Conservation (phyloP, 192 early-diverging fungal species). For the Coemansia sp. region DNA sequence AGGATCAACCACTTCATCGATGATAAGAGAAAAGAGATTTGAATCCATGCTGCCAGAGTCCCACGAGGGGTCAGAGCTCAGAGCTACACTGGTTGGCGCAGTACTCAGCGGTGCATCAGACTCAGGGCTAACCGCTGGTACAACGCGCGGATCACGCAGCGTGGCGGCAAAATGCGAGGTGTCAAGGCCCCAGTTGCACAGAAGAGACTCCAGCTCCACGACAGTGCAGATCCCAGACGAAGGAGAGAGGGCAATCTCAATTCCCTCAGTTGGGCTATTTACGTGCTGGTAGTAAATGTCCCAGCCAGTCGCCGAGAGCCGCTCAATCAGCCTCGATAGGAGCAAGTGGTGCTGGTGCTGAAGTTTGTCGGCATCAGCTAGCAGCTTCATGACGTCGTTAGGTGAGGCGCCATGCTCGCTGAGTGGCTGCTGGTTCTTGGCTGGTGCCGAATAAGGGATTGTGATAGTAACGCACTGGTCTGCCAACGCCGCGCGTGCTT, state of each 20-base stretch:
- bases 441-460: constrained; percentile 23
- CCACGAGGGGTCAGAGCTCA: background rate
- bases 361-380: constrained; percentile 19
- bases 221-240: constrained; percentile 35
- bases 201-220: constrained; percentile 21
- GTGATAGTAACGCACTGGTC: constrained; percentile 44
- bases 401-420: background rate
- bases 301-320: constrained; percentile 39
- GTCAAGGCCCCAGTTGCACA: constrained; percentile 49
- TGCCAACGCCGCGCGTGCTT: constrained; percentile 14
- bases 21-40: constrained; percentile 45
- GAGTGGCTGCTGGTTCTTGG: background rate
- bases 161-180: constrained; percentile 28
- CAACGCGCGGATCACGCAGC: constrained; percentile 19
- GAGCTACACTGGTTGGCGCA: background rate
- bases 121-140: background rate
- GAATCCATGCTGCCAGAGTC: constrained; percentile 38
- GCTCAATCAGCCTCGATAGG: constrained; percentile 39
- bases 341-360: constrained; percentile 36
- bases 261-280: constrained; percentile 9
- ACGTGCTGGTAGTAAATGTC: constrained; percentile 30
- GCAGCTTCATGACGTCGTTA: constrained; percentile 22
- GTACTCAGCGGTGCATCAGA: background rate
- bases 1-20: constrained; percentile 51
- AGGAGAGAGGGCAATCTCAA: constrained; percentile 41